phyloP scores from a whole-genome alignment of 257 asterid genomes.

The Solanum pimpinellifolium region DNA sequence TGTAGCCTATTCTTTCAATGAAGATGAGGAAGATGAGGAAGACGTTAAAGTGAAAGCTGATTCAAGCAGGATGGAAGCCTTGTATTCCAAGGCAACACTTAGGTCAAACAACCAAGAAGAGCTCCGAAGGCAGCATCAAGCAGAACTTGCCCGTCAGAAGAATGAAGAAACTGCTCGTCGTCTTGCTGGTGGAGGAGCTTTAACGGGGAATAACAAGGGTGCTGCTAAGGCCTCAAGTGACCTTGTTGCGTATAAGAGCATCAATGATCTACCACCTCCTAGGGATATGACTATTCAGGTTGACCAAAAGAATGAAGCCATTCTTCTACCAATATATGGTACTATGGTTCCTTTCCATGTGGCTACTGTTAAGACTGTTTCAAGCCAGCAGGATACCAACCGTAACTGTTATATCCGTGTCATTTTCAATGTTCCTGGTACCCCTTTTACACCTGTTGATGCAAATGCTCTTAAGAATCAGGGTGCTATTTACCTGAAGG shows the following conservation, averaged over 20 bases:
- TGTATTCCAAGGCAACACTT: slow-evolving; percentile 18
- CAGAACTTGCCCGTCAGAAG: slow-evolving; percentile 19
- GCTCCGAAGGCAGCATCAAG: slow-evolving; percentile 16
- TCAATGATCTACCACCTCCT: slow-evolving; percentile 19
- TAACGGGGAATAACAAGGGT: background rate
- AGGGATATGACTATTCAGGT: slow-evolving; percentile 17
- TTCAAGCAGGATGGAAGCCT: background rate
- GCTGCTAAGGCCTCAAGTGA: slow-evolving; percentile 7
- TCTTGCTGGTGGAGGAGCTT: slow-evolving; percentile 12
- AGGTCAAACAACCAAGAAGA: slow-evolving; percentile 19
- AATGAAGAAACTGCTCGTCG: slow-evolving; percentile 16
- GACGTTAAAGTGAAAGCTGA: background rate
- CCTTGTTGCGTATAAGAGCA: slow-evolving; percentile 11
- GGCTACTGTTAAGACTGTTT: slow-evolving; percentile 14
- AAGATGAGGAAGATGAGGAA: slow-evolving; percentile 14
- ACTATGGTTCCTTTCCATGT: slow-evolving; percentile 22
- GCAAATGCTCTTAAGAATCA: slow-evolving; percentile 5
- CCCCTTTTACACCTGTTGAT: slow-evolving; percentile 12
- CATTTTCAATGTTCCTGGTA: slow-evolving; percentile 17
- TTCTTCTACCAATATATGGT: slow-evolving; percentile 16
- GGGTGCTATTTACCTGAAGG: slow-evolving; percentile 11
- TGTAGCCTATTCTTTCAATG: slow-evolving; percentile 19
- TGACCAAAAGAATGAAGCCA: slow-evolving; percentile 19
- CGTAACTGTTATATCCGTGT: slow-evolving; percentile 17
- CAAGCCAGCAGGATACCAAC: slow-evolving; percentile 22